A percentile compares a stretch with the other conserved stretches of the same genome.
These are phyloP conservation scores for Wickerhamomyces ciferrii DNA, from an alignment of 805 yeast species.

Conservation along the genomic window DNA sequence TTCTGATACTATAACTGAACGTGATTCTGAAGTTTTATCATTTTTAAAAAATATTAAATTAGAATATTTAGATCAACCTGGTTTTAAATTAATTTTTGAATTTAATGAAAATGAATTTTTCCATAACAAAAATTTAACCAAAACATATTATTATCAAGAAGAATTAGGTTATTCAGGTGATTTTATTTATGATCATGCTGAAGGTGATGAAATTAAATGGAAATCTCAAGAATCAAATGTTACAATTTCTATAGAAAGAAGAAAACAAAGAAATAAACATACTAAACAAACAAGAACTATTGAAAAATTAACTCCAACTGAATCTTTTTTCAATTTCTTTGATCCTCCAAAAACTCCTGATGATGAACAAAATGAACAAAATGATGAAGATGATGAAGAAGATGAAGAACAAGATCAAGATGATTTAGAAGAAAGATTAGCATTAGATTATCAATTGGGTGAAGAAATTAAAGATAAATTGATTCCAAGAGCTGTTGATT, in stretches of 20 bases:
- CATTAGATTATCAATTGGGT: conserved; percentile 91
- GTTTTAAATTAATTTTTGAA: conserved; percentile 81
- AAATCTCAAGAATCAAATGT: conserved; percentile 71
- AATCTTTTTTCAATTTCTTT: conserved; percentile 93
- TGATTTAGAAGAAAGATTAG: conserved; percentile 79
- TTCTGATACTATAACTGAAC: conserved; percentile 79
- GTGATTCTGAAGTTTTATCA: conserved; percentile 81
- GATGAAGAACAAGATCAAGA: conserved; percentile 60
- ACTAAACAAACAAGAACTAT: conserved; percentile 95
- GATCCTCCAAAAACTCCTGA: conserved; percentile 79
- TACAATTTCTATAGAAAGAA: conserved; percentile 82
- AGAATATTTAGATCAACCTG: conserved; percentile 79
- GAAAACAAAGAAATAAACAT: conserved; percentile 95
- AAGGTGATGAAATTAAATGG: conserved; percentile 87
- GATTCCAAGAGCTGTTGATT: conserved; percentile 94
- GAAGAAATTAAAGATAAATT: conserved; percentile 94
- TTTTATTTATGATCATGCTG: conserved; percentile 95
- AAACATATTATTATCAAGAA: conserved; percentile 90
- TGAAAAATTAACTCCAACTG: conserved; percentile 90
- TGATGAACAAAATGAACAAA: conserved; percentile 38
- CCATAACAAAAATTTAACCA: conserved; percentile 64
- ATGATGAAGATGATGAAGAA: conserved; percentile 47
- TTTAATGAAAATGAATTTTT: conserved; percentile 75
- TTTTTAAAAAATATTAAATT: conserved; percentile 65
- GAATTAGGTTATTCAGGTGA: conserved; percentile 95